Percentiles rank a stretch among this genome's conserved stretches.
Conservation (phyloP, 2,329 filamentous ascomycete genomes). For the Penicillium vulpinum region DNA sequence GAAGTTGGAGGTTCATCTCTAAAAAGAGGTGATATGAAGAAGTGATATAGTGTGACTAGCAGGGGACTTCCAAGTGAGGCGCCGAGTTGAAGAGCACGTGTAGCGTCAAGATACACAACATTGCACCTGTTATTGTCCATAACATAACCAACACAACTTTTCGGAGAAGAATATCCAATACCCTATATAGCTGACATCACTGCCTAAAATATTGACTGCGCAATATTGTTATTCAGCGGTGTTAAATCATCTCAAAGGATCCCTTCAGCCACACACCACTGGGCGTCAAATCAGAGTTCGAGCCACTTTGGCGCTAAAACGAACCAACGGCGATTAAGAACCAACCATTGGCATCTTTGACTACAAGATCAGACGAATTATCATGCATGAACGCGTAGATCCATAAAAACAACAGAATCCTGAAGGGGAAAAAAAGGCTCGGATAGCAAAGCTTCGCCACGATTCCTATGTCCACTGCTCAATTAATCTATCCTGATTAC, state of each 20-base stretch:
- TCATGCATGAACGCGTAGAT: background rate
- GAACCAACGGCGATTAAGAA: slow-evolving; percentile 9
- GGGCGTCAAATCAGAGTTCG: slow-evolving; percentile 14
- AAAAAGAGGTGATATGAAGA: background rate
- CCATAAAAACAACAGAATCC: background rate
- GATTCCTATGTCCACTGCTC: slow-evolving; percentile 32
- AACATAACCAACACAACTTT: background rate
- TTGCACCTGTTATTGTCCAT: background rate
- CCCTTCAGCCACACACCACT: slow-evolving; percentile 5
- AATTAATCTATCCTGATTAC: slow-evolving; percentile 32
- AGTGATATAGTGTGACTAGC: background rate
- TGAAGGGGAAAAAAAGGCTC: background rate
- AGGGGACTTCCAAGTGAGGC: background rate
- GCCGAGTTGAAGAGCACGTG: background rate
- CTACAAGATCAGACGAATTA: background rate
- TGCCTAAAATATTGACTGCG: slow-evolving; percentile 3
- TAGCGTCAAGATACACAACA: background rate
- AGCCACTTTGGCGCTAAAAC: slow-evolving; percentile 3
- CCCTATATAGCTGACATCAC: background rate
- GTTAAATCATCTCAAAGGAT: background rate
- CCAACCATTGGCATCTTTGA: slow-evolving; percentile 10
- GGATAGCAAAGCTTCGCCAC: background rate
- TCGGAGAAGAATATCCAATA: background rate
- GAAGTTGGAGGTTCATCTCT: background rate
- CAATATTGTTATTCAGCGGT: background rate